Evolutionary conservation across 106 monocot genomes (phyloP), one percentile per base, ranked within the genome.

Genomic region (Dendrobium catenatum): DNA sequence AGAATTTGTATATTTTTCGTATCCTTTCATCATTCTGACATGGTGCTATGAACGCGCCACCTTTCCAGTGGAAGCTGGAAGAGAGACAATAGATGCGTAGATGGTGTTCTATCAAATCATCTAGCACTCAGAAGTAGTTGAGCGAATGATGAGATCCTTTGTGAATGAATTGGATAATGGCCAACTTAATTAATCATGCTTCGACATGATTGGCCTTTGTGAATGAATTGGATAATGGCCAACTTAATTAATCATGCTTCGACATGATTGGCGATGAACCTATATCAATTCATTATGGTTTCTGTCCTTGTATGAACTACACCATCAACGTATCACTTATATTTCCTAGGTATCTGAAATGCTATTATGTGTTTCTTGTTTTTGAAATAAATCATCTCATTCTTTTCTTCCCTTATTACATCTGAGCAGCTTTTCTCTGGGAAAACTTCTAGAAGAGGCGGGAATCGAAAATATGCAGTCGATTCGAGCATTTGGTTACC

Each of bases 401-500:
- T 22, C 64, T 24, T 66, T 66, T 66, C 26, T 66, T 66, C 51
- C 15, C 3, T 51, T 51, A 51, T 51, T 51, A 13, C 51, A 51
- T 26, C 26, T 66, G 64, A 66, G 26, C 26, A 66, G 26, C n/a
- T 24, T 24, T 66, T 66, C 26, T 66, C 26, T 6, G 7, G n/a
- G 64, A 66, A 66, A 66, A 66, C 26, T n/a, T 22, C 64, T 66
- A 66, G 26, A 66, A 66, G 51, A 37, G 27, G 19, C n/a, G 19
- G 43, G 20, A 74, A n/a, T 44, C n/a, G 74, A 42, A 72, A 72
- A 40, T 72, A 72, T 72, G 29, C 72, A 40, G 29, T 72, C 4
- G 40, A 72, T 3, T 72, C 10, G 47, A n/a, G 76, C 47, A 76
- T 44, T 47, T 47, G n/a, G 76, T 76, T 42, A 47, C 76, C 74